Evolutionary conservation across 1,284 basidiomycete species (phyloP).

Genomic region (Fomes fomentarius): DNA sequence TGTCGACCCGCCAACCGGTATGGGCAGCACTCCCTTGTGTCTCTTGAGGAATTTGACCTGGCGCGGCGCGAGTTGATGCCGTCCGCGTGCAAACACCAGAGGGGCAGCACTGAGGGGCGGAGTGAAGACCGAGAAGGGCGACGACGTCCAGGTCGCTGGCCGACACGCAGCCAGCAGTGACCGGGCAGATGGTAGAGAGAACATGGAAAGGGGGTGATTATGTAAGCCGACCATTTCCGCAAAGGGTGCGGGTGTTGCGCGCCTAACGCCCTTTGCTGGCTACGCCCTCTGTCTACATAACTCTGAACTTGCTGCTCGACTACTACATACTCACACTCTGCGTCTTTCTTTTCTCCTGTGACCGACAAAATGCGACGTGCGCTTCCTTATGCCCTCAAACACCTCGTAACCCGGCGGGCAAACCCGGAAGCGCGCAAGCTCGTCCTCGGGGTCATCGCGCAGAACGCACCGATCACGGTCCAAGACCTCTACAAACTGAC

Average conservation of each 20-base stretch:
- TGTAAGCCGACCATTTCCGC: constrained; percentile 1
- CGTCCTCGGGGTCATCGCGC: constrained; percentile 25
- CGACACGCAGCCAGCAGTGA: constrained; percentile 35
- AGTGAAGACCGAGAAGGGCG: constrained; percentile 11
- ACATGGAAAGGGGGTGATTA: constrained; percentile 27
- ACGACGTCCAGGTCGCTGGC: constrained; percentile 25
- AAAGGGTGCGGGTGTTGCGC: background rate
- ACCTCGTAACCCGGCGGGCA: background rate
- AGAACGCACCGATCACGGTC: constrained; percentile 23
- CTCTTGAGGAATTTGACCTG: constrained; percentile 83
- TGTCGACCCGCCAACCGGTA: constrained; percentile 87
- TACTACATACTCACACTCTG: background rate
- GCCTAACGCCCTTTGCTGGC: background rate
- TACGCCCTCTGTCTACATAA: background rate
- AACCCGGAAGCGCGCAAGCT: constrained; percentile 21
- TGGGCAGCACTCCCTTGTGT: constrained; percentile 86
- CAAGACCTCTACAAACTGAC: constrained; percentile 47
- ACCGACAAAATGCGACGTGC: background rate
- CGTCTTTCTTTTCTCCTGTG: background rate
- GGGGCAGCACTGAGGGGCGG: constrained; percentile 13
- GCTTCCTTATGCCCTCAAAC: background rate
- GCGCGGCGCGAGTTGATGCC: constrained; percentile 78
- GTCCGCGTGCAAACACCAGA: constrained; percentile 34
- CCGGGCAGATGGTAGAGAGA: constrained; percentile 34
- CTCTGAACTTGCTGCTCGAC: background rate